Conservation (phyloP, 768 basidiomycete genomes). For the Serendipita sp. region DNA sequence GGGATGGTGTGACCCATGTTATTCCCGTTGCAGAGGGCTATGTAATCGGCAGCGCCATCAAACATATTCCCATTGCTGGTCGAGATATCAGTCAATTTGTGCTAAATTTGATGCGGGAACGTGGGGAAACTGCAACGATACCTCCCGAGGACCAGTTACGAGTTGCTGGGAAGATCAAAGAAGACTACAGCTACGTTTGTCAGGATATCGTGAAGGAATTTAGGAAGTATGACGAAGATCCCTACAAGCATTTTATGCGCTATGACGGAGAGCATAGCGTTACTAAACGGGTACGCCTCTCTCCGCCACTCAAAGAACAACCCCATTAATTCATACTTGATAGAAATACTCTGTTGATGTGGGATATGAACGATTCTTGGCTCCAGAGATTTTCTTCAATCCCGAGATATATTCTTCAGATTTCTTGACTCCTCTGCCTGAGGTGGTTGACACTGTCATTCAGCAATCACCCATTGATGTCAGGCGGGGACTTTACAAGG, state of each 20-base stretch:
- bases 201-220: constrained; percentile 99
- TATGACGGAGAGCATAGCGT: constrained; percentile 89
- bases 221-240: constrained; percentile 92
- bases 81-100: constrained; percentile 96
- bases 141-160: constrained; percentile 90
- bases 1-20: constrained; percentile 98
- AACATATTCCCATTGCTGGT: constrained; percentile 96
- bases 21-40: constrained; percentile 94
- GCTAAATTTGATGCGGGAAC: constrained; percentile 85
- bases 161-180: constrained; percentile 88
- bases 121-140: constrained; percentile 78
- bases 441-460: constrained; percentile 92
- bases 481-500: constrained; percentile 90
- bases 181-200: constrained; percentile 96
- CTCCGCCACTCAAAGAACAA: neutral
- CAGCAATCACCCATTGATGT: constrained; percentile 95
- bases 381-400: constrained; percentile 99
- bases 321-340: constrained; percentile 6
- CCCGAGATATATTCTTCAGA: constrained; percentile 97
- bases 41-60: constrained; percentile 97
- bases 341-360: constrained; percentile 91
- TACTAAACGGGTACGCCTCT: constrained; percentile 58
- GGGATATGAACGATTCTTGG: constrained; percentile 97
- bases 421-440: constrained; percentile 88
- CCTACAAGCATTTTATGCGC: constrained; percentile 84